Percentiles rank a stretch among this genome's conserved stretches.
These are phyloP conservation scores for Neurospora sp. DNA, from an alignment of 495 filamentous ascomycete genomes.

Conservation along the genomic window DNA sequence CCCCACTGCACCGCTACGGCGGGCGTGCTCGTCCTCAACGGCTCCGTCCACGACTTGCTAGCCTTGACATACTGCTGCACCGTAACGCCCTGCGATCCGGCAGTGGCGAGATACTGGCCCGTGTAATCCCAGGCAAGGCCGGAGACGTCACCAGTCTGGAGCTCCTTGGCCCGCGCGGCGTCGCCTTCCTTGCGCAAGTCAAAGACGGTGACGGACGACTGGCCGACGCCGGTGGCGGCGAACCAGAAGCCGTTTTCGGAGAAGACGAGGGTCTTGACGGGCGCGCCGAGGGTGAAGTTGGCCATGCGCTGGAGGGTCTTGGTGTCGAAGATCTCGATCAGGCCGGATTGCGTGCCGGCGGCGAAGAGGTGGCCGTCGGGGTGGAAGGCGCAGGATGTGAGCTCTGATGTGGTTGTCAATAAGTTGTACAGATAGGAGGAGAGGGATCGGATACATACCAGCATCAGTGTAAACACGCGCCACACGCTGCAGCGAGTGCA, in stretches of 20 bases:
- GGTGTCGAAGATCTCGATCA: constrained; percentile 79
- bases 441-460: constrained; percentile 44
- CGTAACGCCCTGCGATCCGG: constrained; percentile 68
- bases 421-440: not conserved
- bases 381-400: constrained; percentile 78
- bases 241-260: constrained; percentile 98
- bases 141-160: constrained; percentile 72
- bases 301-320: constrained; percentile 62
- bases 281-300: constrained; percentile 53
- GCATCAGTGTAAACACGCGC: constrained; percentile 73
- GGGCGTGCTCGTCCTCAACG: constrained; percentile 62
- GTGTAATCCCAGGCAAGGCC: constrained; percentile 85
- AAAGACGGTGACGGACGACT: constrained; percentile 72
- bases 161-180: constrained; percentile 60
- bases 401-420: constrained; percentile 46
- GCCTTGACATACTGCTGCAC: constrained; percentile 82
- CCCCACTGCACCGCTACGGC: constrained; percentile 73
- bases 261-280: constrained; percentile 68
- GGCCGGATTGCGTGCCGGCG: constrained; percentile 61
- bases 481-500: constrained; percentile 52
- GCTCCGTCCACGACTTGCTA: constrained; percentile 81
- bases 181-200: constrained; percentile 81
- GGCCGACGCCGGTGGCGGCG: constrained; percentile 62
- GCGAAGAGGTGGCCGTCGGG: constrained; percentile 93
- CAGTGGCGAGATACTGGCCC: constrained; percentile 81